Percentiles rank a stretch among this genome's conserved stretches.
These are phyloP conservation scores for Saccharomycopsis crataegensis DNA, from an alignment of 1,139 yeast genomes.

Conservation along the genomic window DNA sequence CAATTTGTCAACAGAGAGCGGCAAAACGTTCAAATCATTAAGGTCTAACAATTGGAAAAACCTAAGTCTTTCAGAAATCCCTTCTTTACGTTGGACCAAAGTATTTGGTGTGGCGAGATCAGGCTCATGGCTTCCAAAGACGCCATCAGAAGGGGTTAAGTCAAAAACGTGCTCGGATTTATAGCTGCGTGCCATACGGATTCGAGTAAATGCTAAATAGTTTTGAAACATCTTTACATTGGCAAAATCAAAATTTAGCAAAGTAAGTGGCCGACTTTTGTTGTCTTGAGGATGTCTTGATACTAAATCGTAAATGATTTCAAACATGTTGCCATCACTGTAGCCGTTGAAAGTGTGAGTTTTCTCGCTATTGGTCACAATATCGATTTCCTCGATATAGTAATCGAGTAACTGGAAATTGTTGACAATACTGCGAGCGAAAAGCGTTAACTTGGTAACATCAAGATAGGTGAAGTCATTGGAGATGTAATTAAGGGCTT, in stretches of 20 bases:
- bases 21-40: slow-evolving; percentile 24
- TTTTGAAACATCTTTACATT: slow-evolving; percentile 26
- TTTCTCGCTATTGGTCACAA: slow-evolving; percentile 23
- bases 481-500: slow-evolving; percentile 19
- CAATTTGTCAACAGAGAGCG: slow-evolving; percentile 18
- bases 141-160: no score
- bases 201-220: slow-evolving; percentile 22
- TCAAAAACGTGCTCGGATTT: no score
- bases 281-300: slow-evolving; percentile 20
- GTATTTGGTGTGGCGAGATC: not conserved
- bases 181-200: slow-evolving; percentile 13
- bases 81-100: not conserved
- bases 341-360: not conserved
- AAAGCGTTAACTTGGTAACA: slow-evolving; percentile 23
- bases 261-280: not conserved
- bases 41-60: slow-evolving; percentile 24
- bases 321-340: slow-evolving; percentile 24
- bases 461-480: slow-evolving; percentile 24
- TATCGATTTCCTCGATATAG: slow-evolving; percentile 23
- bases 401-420: slow-evolving; percentile 22
- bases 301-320: slow-evolving; percentile 25
- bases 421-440: slow-evolving; percentile 25
- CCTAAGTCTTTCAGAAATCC: slow-evolving; percentile 16
- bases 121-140: slow-evolving; percentile 11
- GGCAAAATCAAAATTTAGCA: slow-evolving; percentile 24